Conservation (phyloP, 139 green algal species). For the Yamagishiella unicocca region DNA sequence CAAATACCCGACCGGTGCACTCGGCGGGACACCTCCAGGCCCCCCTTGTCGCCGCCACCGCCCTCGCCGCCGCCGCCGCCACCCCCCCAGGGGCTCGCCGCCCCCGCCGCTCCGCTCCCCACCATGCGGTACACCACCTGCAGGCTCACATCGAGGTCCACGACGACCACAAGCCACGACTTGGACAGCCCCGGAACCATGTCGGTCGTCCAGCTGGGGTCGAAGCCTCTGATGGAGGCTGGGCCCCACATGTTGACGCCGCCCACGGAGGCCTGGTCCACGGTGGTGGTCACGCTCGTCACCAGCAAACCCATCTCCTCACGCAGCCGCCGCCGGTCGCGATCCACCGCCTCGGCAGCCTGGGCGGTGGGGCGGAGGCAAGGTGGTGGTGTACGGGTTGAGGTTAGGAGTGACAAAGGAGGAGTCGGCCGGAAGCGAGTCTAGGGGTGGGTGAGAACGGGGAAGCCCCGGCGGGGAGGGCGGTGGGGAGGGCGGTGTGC, state of each 20-base stretch:
- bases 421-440: too few species aligned
- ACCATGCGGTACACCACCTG: neutral
- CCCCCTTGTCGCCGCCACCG: neutral
- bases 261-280: neutral
- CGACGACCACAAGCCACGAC: slow-evolving; percentile 31
- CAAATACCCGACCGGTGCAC: slow-evolving; percentile 19
- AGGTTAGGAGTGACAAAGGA: too few species aligned
- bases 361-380: neutral
- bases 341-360: slow-evolving; percentile 22
- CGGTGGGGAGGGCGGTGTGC: too few species aligned
- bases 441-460: too few species aligned
- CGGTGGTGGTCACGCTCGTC: neutral
- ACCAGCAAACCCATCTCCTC: neutral
- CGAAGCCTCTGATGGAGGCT: neutral
- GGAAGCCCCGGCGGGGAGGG: too few species aligned
- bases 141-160: slow-evolving; percentile 9
- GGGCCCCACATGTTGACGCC: slow-evolving; percentile 42
- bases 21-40: neutral
- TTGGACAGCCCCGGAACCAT: neutral
- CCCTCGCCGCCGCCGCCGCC: neutral
- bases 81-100: neutral
- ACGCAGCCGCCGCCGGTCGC: slow-evolving; percentile 12
- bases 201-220: neutral
- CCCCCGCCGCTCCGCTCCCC: neutral
- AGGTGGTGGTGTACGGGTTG: too few species aligned